phyloP scores from a whole-genome alignment of 768 basidiomycete genomes.

The Mycena galericulata region DNA sequence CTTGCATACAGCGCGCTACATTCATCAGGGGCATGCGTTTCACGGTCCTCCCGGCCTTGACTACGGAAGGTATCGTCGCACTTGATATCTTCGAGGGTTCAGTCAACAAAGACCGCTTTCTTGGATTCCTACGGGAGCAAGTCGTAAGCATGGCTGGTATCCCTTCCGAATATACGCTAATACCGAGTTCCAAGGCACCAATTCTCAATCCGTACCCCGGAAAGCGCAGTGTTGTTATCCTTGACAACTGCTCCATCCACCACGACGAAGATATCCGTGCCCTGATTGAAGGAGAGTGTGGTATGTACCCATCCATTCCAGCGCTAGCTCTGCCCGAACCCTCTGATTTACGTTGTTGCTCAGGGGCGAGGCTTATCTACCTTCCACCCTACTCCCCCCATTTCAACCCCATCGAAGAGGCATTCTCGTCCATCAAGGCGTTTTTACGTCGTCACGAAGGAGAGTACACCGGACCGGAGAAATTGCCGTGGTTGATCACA shows the following conservation, averaged over 20 bases:
- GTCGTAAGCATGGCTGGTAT: constrained; percentile 32
- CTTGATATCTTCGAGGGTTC: constrained; percentile 50
- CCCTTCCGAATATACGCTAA: neutral
- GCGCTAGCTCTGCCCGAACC: neutral
- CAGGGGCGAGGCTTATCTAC: constrained; percentile 32
- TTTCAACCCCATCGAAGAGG: constrained; percentile 50
- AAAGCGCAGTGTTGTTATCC: constrained; percentile 49
- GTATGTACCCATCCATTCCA: constrained; percentile 23
- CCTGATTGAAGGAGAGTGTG: constrained; percentile 44
- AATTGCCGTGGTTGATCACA: constrained; percentile 33
- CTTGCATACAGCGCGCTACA: constrained; percentile 37
- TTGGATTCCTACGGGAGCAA: constrained; percentile 46
- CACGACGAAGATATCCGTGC: constrained; percentile 47
- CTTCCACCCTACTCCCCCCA: constrained; percentile 50
- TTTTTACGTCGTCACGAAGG: constrained; percentile 31
- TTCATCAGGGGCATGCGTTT: constrained; percentile 43
- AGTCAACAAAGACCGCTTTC: constrained; percentile 46
- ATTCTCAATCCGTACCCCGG: constrained; percentile 49
- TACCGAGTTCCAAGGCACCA: constrained; percentile 31
- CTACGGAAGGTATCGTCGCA: constrained; percentile 43
- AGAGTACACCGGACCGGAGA: constrained; percentile 9
- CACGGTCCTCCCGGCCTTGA: constrained; percentile 45
- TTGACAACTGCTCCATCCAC: constrained; percentile 57
- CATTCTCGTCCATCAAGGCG: constrained; percentile 45
- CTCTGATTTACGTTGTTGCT: neutral